Conservation (phyloP, 164 flowering plant species). For the Liriodendron chinense region DNA sequence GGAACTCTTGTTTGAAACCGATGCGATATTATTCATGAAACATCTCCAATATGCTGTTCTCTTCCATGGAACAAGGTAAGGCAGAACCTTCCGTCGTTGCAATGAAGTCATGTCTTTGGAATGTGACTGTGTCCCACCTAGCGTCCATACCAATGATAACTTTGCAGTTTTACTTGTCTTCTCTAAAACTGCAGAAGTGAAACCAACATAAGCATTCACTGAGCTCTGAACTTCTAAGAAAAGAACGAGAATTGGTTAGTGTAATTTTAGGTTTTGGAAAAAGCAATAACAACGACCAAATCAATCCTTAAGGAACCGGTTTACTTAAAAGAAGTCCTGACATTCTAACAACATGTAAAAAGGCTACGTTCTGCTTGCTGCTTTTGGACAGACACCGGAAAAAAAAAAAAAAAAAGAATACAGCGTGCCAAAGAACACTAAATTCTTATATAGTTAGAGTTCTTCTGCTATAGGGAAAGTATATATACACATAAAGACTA, state of each 20-base stretch:
- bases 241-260: background rate
- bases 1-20: conserved; percentile 32
- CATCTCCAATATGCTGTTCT: conserved; percentile 51
- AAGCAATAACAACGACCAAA: background rate
- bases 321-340: background rate
- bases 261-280: background rate
- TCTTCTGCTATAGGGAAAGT: too few relatives aligned
- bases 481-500: too few relatives aligned
- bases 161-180: conserved; percentile 38
- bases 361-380: too few relatives aligned
- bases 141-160: conserved; percentile 67
- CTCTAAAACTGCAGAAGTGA: conserved; percentile 32
- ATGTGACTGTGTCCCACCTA: conserved; percentile 34
- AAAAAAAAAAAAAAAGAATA: too few relatives aligned
- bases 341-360: background rate
- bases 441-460: too few relatives aligned
- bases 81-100: conserved; percentile 31
- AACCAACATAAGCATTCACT: background rate
- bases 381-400: too few relatives aligned
- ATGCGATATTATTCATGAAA: conserved; percentile 23
- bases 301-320: background rate
- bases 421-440: too few relatives aligned
- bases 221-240: background rate
- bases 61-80: conserved; percentile 74
- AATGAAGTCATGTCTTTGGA: conserved; percentile 26